Base-by-base conservation (phyloP, 768 basidiomycete genomes). In the Chlorophyllum brunneum region DNA sequence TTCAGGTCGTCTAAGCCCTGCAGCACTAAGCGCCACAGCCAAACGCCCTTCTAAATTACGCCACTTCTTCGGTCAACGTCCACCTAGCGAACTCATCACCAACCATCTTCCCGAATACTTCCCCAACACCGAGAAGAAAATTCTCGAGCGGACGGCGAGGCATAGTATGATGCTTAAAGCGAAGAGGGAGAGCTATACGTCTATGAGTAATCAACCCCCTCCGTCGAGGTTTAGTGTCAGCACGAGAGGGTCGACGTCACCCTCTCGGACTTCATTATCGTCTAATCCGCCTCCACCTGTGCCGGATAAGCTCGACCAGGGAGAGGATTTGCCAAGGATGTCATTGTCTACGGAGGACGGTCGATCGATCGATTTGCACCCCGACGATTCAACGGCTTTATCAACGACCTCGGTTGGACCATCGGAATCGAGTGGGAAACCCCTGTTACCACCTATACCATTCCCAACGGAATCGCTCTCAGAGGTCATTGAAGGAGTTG, bases 21-120 rank as follows among this genome's bases (percentile, higher is more conserved):
- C 59, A 20, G 64, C 55, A 24, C 54, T 64, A n/a, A 71, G 53
- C 57, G 69, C 70, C 36, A 70, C 69, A 51, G 67, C 66, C 38
- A 80, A 80, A 59, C 71, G 76, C 7, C 80, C 85, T 3, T 80
- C 81, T 18, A 94, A 92, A 62, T 66, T 94, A 41, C 89, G 89
- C 68, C 94, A 93, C 75, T 99, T 98, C 76, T 95, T 98, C 60
- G 97, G 95, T 13, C 97, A 98, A 62, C 88, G 97, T 34, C 97
- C 97, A 0, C 95, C 97, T 0, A 92, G 89, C 70, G 97, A 98
- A 67, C 83, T 98, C 56, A 98, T 98, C 72, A 91, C 95, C 22
- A 95, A 77, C 5, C 95, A 98, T 64, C 69, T 98, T 45, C 84
- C 88, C 16, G 95, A 97, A 55, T 99, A 88, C 74, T 99, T 99